A percentile compares a stretch with the other conserved stretches of the same genome.
Conservation (phyloP, 768 basidiomycete genomes). For the Rhizopogon vulgaris region DNA sequence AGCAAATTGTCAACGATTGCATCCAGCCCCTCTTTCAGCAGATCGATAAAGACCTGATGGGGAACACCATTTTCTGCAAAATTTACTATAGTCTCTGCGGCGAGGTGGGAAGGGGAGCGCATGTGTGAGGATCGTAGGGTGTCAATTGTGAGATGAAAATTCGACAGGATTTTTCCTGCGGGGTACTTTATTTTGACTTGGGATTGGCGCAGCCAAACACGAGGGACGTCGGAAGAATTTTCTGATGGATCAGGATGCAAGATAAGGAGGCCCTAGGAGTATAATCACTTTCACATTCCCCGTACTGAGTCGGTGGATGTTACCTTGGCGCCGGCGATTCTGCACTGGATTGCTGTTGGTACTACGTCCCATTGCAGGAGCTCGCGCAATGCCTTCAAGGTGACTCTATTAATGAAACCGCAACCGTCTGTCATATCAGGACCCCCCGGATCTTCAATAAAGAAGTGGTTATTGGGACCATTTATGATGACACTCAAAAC, state of each 20-base stretch:
- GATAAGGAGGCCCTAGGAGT: slow-evolving; percentile 18
- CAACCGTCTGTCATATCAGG: slow-evolving; percentile 55
- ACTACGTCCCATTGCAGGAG: slow-evolving; percentile 30
- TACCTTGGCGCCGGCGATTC: slow-evolving; percentile 43
- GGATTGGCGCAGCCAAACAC: slow-evolving; percentile 31
- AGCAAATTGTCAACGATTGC: slow-evolving; percentile 33
- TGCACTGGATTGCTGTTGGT: slow-evolving; percentile 46
- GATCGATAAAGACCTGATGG: slow-evolving; percentile 28
- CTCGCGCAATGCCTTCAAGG: slow-evolving; percentile 28
- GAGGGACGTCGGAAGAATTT: slow-evolving; percentile 15
- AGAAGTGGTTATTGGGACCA: not conserved
- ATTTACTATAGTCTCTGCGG: slow-evolving; percentile 56
- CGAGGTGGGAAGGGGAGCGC: slow-evolving; percentile 39
- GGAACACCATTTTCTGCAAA: slow-evolving; percentile 60
- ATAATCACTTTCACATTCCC: not conserved
- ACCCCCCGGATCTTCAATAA: slow-evolving; percentile 6
- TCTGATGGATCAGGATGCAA: slow-evolving; percentile 22
- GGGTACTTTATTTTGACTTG: slow-evolving; percentile 44
- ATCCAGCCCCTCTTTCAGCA: slow-evolving; percentile 31
- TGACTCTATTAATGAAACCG: slow-evolving; percentile 38
- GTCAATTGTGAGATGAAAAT: slow-evolving; percentile 43
- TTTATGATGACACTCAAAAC: slow-evolving; percentile 8
- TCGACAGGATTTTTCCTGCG: slow-evolving; percentile 23
- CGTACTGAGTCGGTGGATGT: not conserved
- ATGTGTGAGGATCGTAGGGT: slow-evolving; percentile 48